Base-by-base conservation (phyloP, 2,329 filamentous ascomycete species). In the Neoascochyta sp. region DNA sequence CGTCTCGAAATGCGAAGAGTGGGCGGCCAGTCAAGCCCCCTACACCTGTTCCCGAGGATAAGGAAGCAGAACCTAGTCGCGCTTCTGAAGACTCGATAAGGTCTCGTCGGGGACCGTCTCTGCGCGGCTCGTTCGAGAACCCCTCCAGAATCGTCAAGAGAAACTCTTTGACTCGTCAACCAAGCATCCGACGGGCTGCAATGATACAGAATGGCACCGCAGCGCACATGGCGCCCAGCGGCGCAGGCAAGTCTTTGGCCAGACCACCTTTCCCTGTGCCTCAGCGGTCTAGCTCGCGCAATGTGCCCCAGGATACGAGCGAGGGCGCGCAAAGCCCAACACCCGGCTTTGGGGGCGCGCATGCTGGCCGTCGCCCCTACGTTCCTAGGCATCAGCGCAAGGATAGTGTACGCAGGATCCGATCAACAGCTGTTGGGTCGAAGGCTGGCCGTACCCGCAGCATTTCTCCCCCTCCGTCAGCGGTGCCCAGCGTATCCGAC, bases 231-330 rank as follows among this genome's bases (percentile, higher is more conserved):
- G 87, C 79, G 52, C 80, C 82, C 26, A 86, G 79, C 38, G 68
- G 32, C 66, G 69, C 45, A 9, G 60, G 60, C 8, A 63, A 60
- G 19, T 64, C 61, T 29, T 61, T 62, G 52, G 14, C 52, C 61
- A 10, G 65, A 29, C 89, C 92, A 16, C 92, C 92, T 1, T 95
- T 94, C 68, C 89, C 92, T 0, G 94, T 98, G 5, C 92, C 92
- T 0, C 82, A 81, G 3, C 75, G 92, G 34, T 85, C 86, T 16
- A 96, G 90, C 63, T 98, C 89, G 5, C 79, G 88, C 37, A 81
- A 83, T 50, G 74, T 81, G 13, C 76, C 79, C 1, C 64, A 80
- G 37, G 81, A 75, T 45, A 69, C 75, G 28, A 88, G 84, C 56
- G 87, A 95, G 41, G 84, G 84, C 3, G 81, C 80, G 22, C 75